Evolutionary conservation across 768 basidiomycete species (phyloP), one percentile per base, ranked within the genome.

Genomic region (Chalciporus pseudorubinellus): DNA sequence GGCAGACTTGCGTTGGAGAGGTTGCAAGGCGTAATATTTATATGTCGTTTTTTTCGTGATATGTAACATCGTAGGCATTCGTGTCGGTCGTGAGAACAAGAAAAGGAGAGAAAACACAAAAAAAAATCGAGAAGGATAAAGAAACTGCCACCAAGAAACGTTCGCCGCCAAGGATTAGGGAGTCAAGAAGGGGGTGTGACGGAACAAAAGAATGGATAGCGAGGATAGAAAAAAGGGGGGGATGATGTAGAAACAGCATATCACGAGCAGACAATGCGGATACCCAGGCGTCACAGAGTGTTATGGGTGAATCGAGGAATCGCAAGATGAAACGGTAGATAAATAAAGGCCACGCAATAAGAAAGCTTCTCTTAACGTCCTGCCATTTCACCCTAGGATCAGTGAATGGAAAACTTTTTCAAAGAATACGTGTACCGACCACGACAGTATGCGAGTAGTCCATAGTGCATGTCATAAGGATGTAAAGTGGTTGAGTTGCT

Each of bases 381-480:
- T 63, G 49, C 45, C 52, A 65, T 33, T 41, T 44, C 53, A 49
- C 24, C 46, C 33, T 22, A 14, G 10, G 28, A 48, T 63, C 58
- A 63, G 61, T 46, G 50, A n/a, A 59, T 34, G 39, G 42, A 29
- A 53, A 40, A 54, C 50, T 44, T 39, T 41, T 48, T 46, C 52
- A 19, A 55, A 18, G 29, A 58, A 51, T 21, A 36, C 46, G 48
- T 39, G 28, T 49, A 65, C 58, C 51, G 48, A 62, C 58, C 56
- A 52, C 50, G 44, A 60, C 58, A 54, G 52, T 52, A 54, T 65
- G 63, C 58, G 51, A 64, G 42, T 56, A 46, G 58, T 65, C 66
- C 66, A 60, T 63, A 48, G 56, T 58, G 59, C 55, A 63, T 65
- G 58, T 55, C 63, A 65, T 65, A 59, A 63, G 39, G 49, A 47